Evolutionary conservation across 2,329 filamentous ascomycete species (phyloP).

Genomic region (Fusarium setosum): DNA sequence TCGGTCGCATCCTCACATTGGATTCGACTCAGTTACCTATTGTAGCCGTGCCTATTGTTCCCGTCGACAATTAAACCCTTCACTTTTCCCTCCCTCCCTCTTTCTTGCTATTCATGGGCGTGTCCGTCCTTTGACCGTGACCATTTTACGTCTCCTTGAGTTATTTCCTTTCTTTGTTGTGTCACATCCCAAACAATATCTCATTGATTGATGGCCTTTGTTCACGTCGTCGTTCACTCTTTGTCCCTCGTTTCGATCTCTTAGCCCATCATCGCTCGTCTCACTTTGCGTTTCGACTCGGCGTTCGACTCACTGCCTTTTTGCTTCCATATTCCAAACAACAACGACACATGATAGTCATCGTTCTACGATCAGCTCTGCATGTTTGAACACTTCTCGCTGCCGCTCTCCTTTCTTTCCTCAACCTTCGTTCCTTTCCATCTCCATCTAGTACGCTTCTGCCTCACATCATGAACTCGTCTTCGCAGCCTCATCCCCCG

Average conservation of each 20-base stretch:
- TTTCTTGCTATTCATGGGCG: slow-evolving; percentile 10
- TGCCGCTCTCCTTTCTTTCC: background rate
- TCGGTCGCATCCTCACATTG: slow-evolving; percentile 28
- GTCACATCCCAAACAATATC: slow-evolving; percentile 22
- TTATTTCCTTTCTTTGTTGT: slow-evolving; percentile 40
- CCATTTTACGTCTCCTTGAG: slow-evolving; percentile 17
- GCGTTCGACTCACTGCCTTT: slow-evolving; percentile 3
- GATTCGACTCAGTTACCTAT: slow-evolving; percentile 15
- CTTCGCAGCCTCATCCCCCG: slow-evolving; percentile 21
- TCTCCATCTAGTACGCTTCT: slow-evolving; percentile 15
- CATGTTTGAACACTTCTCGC: slow-evolving; percentile 23
- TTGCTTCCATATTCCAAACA: slow-evolving; percentile 12
- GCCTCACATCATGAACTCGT: slow-evolving; percentile 27
- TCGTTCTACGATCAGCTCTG: slow-evolving; percentile 10
- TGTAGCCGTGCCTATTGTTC: slow-evolving; percentile 20
- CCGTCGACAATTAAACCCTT: slow-evolving; percentile 9
- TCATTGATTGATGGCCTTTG: slow-evolving; percentile 11
- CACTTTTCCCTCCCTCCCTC: slow-evolving; percentile 3
- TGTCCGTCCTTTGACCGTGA: slow-evolving; percentile 9
- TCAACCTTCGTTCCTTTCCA: slow-evolving; percentile 1
- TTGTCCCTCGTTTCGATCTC: slow-evolving; percentile 26
- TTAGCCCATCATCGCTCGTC: slow-evolving; percentile 7
- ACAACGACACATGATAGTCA: slow-evolving; percentile 16
- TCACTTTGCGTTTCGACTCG: slow-evolving; percentile 3
- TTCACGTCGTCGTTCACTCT: slow-evolving; percentile 16